These are phyloP conservation scores for Isabelozyma heimii DNA, from an alignment of 805 yeast genomes.

Conservation along the genomic window DNA sequence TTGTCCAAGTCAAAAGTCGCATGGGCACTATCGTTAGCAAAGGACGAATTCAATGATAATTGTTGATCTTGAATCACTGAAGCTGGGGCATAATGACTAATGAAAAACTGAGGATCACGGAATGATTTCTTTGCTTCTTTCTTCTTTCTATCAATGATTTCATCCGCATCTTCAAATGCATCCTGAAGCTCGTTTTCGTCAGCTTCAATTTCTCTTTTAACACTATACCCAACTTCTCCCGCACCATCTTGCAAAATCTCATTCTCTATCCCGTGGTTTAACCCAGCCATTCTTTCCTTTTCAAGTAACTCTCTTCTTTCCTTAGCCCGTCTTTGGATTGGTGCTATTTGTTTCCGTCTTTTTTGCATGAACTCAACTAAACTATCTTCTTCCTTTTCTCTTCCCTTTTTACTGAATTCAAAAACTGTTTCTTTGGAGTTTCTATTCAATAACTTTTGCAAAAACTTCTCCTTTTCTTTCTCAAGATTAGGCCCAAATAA, in stretches of 20 bases:
- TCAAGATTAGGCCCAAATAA: slow-evolving; percentile 76
- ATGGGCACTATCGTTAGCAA: slow-evolving; percentile 77
- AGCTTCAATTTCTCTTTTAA: slow-evolving; percentile 29
- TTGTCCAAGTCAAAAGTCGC: slow-evolving; percentile 83
- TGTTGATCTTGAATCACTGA: slow-evolving; percentile 80
- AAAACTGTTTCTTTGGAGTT: slow-evolving; percentile 85
- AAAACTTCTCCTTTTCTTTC: slow-evolving; percentile 66
- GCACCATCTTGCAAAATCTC: slow-evolving; percentile 58
- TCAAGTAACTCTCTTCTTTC: slow-evolving; percentile 68
- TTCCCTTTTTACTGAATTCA: slow-evolving; percentile 64
- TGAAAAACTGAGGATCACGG: slow-evolving; percentile 75
- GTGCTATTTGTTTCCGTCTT: slow-evolving; percentile 84
- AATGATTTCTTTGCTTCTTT: slow-evolving; percentile 46
- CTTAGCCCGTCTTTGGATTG: slow-evolving; percentile 74
- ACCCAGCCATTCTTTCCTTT: slow-evolving; percentile 72
- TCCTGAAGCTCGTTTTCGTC: slow-evolving; percentile 47
- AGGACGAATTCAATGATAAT: slow-evolving; percentile 52
- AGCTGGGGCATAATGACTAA: slow-evolving; percentile 87
- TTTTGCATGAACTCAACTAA: slow-evolving; percentile 81
- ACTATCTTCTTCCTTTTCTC: slow-evolving; percentile 51
- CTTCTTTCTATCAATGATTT: slow-evolving; percentile 24
- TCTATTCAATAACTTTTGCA: slow-evolving; percentile 70
- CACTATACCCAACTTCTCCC: slow-evolving; percentile 47
- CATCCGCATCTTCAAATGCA: slow-evolving; percentile 55
- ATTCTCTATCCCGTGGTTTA: slow-evolving; percentile 69